Evolutionary conservation across 177 flowering plant species (phyloP).

Genomic region (Telopea speciosissima): DNA sequence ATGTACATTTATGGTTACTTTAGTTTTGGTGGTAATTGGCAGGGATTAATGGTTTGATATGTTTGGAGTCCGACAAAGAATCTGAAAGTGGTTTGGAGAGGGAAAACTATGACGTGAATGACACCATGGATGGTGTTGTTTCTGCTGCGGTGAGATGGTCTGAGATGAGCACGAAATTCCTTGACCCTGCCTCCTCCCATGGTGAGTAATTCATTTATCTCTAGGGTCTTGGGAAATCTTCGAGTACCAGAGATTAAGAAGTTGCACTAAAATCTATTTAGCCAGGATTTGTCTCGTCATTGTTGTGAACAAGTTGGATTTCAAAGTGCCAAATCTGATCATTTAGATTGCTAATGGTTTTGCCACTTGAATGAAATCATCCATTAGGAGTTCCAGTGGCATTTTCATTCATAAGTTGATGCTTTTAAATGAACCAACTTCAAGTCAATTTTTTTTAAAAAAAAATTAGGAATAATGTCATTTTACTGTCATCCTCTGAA

Average conservation of each 20-base stretch:
- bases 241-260: neutral
- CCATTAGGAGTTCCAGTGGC: too few species aligned
- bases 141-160: slow-evolving; percentile 14
- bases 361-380: too few species aligned
- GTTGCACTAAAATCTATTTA: neutral
- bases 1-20: neutral
- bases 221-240: neutral
- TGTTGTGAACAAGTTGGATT: neutral
- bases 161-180: slow-evolving; percentile 15
- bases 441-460: too few species aligned
- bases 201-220: slow-evolving; percentile 17
- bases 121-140: slow-evolving; percentile 11
- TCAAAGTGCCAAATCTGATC: neutral
- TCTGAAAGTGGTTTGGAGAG: slow-evolving; percentile 27
- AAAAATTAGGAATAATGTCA: too few species aligned
- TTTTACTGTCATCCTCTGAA: too few species aligned
- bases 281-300: neutral
- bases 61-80: slow-evolving; percentile 68
- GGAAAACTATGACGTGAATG: slow-evolving; percentile 19
- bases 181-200: slow-evolving; percentile 15
- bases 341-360: neutral
- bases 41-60: slow-evolving; percentile 44
- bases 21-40: slow-evolving; percentile 6
- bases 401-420: too few species aligned
- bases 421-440: too few species aligned